Base-by-base conservation (phyloP, 2,329 filamentous ascomycete genomes). In the Fusarium pseudograminearum region DNA sequence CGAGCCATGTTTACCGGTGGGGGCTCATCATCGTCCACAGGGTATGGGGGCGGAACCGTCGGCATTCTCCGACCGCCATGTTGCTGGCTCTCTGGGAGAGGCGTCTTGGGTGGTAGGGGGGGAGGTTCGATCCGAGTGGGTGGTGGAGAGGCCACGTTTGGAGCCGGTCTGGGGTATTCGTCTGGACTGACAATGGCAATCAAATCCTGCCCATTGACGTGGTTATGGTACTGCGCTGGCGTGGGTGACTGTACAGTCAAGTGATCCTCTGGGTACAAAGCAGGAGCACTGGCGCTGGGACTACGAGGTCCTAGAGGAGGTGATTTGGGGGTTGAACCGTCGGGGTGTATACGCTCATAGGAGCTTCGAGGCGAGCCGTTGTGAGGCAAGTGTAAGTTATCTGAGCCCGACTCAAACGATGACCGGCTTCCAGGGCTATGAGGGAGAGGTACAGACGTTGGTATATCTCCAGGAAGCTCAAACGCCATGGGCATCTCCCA, bases 1-100 rank as follows among this genome's bases (percentile, higher is more conserved):
- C 90, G 89, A 45, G 91, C 90, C 86, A 93, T 92, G 74, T 97
- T 97, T 10, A 97, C 93, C 9, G 87, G 84, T 5, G 95, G 95
- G 20, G 95, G 94, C 30, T 91, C 90, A 28, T 91, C 92, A 74
- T 97, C 91, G 45, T 90, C 90, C 48, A 93, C 81, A 0, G 95
- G 95, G 78, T 98, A 98, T 1, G 94, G 94, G 34, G 93, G 85
- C 11, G 82, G 78, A 2, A 78, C 67, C 8, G 77, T 73, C 62
- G 80, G 74, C 64, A 79, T 73, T 69, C 81, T 74, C 66, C 76
- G 38, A 66, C 74, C 46, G 54, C 74, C 70, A 18, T 70, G 64
- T 52, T 73, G 67, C 44, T 78, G 82, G 71, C 77, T 78, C 61
- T 88, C 89, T 0, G 86, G 87, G 5, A 94, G 85, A 0, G 91